phyloP scores from a whole-genome alignment of 202 grass and related monocot genomes.

The Musa balbisiana region DNA sequence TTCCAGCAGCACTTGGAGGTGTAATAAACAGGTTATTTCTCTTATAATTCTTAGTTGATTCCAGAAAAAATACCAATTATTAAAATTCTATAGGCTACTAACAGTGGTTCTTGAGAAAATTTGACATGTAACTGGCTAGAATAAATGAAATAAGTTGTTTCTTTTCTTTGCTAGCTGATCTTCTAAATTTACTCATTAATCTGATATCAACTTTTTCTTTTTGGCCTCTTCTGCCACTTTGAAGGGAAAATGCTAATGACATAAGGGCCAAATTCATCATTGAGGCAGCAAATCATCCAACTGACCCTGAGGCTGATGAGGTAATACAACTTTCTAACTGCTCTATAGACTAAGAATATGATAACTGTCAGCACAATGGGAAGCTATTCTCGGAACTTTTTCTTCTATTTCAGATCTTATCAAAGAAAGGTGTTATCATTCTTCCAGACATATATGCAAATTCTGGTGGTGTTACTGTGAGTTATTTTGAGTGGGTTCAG shows the following conservation, averaged over 20 bases:
- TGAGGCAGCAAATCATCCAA: slow-evolving; percentile 92
- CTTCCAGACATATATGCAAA: slow-evolving; percentile 93
- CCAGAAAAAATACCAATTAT: not conserved
- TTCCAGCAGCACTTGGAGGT: slow-evolving; percentile 80
- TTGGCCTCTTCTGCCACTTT: slow-evolving; percentile 3
- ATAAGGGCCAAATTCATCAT: slow-evolving; percentile 94
- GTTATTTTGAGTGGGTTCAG: slow-evolving; percentile 99
- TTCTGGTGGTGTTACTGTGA: slow-evolving; percentile 84
- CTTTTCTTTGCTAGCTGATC: not conserved
- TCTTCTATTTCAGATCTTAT: slow-evolving; percentile 51
- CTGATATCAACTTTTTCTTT: not conserved
- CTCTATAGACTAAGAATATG: not conserved
- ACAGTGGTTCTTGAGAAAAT: not conserved
- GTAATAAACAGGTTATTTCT: slow-evolving; percentile 76
- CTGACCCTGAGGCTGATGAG: slow-evolving; percentile 93
- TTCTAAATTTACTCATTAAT: not conserved
- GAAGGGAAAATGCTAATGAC: slow-evolving; percentile 83
- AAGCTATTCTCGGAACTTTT: not conserved
- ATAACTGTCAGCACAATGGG: not conserved
- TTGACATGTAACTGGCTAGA: not conserved
- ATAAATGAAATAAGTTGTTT: not conserved
- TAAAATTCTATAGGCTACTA: not conserved
- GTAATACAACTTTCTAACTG: slow-evolving; percentile 17
- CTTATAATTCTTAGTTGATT: not conserved
- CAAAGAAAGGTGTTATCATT: slow-evolving; percentile 85